These are phyloP conservation scores for Brassica balearica DNA, from an alignment of 441 rosid genomes.

Conservation along the genomic window DNA sequence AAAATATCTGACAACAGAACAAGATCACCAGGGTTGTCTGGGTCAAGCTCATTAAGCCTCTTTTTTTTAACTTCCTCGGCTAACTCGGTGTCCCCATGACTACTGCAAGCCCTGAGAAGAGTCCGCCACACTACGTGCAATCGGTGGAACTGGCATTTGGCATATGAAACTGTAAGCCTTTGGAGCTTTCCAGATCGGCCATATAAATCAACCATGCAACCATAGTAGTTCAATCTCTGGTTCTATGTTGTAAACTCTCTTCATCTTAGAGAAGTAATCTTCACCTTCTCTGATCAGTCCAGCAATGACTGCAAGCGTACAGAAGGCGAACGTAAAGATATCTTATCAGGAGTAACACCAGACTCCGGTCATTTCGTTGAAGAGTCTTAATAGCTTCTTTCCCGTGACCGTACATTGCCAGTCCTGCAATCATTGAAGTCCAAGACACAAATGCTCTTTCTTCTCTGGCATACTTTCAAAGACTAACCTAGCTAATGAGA, in stretches of 20 bases:
- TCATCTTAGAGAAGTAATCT: slow-evolving; percentile 64
- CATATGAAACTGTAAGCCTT: slow-evolving; percentile 65
- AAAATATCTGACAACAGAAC: slow-evolving; percentile 74
- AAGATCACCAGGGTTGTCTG: slow-evolving; percentile 63
- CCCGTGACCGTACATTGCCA: slow-evolving; percentile 83
- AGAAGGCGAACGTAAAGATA: slow-evolving; percentile 65
- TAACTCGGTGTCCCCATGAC: slow-evolving; percentile 68
- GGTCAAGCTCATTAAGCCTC: slow-evolving; percentile 67
- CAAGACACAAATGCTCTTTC: slow-evolving; percentile 72
- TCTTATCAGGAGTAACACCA: slow-evolving; percentile 63
- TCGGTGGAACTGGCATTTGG: slow-evolving; percentile 67
- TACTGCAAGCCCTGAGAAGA: slow-evolving; percentile 87
- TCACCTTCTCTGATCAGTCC: slow-evolving; percentile 76
- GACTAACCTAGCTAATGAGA: slow-evolving; percentile 66
- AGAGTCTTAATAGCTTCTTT: slow-evolving; percentile 65
- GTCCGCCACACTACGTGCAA: slow-evolving; percentile 79
- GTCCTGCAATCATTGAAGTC: slow-evolving; percentile 78
- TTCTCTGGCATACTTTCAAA: slow-evolving; percentile 55
- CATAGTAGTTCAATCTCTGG: slow-evolving; percentile 80
- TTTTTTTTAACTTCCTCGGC: slow-evolving; percentile 65
- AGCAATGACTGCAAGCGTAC: slow-evolving; percentile 87
- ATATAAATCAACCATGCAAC: slow-evolving; percentile 90
- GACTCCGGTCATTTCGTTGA: slow-evolving; percentile 65
- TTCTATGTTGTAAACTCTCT: slow-evolving; percentile 55
- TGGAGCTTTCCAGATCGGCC: slow-evolving; percentile 76